phyloP scores from a whole-genome alignment of 805 yeast species.

The Kazachstania psychrophila region DNA sequence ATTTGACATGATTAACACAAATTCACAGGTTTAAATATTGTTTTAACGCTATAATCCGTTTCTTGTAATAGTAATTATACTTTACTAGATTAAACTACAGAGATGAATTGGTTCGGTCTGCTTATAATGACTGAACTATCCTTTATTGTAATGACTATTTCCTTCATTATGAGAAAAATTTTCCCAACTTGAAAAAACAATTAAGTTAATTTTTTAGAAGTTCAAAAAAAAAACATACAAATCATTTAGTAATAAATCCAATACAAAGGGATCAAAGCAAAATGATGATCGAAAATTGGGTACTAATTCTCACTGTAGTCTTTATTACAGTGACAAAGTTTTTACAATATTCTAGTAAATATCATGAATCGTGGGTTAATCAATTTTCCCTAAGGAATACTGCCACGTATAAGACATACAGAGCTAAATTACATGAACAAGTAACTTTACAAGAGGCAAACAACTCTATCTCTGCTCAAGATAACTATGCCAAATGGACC shows the following conservation, averaged over 20 bases:
- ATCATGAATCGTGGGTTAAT: constrained; percentile 17
- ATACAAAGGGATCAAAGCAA: no score
- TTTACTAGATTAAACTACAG: no score
- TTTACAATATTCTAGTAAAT: constrained; percentile 17
- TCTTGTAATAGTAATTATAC: no score
- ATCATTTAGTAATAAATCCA: no score
- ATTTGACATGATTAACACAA: no score
- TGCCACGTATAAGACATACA: constrained; percentile 25
- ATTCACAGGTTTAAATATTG: no score
- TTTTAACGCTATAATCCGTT: no score
- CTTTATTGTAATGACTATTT: background rate
- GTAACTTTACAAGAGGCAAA: constrained; percentile 42
- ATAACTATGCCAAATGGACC: constrained; percentile 94
- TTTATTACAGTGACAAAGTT: constrained; percentile 17
- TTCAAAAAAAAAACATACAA: background rate
- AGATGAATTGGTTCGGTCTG: no score
- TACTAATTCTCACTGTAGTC: constrained; percentile 11
- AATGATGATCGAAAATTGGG: constrained; percentile 10
- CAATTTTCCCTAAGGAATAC: constrained; percentile 10
- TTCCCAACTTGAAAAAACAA: background rate
- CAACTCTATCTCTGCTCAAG: constrained; percentile 69
- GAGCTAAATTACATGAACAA: constrained; percentile 36
- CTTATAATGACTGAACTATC: background rate
- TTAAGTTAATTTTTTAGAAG: no score
- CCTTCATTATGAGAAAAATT: background rate